Conservation (phyloP, 2,329 filamentous ascomycete species). For the Penicillium sp. region DNA sequence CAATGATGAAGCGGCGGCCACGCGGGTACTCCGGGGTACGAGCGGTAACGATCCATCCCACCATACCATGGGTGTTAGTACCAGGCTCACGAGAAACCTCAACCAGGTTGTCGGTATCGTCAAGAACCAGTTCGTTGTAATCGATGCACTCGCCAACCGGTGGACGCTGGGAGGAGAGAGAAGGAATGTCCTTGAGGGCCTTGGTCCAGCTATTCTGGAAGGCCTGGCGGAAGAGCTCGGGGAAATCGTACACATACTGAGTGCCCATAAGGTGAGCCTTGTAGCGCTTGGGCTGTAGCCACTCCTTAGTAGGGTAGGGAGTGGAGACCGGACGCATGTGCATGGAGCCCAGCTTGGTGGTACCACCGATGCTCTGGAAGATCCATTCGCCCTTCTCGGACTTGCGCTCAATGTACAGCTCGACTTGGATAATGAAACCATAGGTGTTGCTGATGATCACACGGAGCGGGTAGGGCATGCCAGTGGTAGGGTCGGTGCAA, state of each 20-base stretch:
- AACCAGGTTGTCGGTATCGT: constrained; percentile 84
- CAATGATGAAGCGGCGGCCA: constrained; percentile 87
- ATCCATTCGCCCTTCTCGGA: constrained; percentile 97
- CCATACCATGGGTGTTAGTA: constrained; percentile 95
- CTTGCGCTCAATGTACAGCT: constrained; percentile 96
- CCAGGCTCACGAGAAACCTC: constrained; percentile 94
- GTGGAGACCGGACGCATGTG: constrained; percentile 85
- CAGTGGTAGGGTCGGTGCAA: constrained; percentile 82
- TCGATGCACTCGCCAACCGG: constrained; percentile 85
- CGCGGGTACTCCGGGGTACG: constrained; percentile 92
- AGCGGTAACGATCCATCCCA: constrained; percentile 93
- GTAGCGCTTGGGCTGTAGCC: constrained; percentile 97
- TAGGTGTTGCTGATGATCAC: constrained; percentile 98
- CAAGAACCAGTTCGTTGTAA: constrained; percentile 87
- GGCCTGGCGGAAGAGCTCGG: constrained; percentile 95
- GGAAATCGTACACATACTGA: constrained; percentile 99
- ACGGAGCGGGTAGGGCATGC: constrained; percentile 82
- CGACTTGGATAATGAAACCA: constrained; percentile 93
- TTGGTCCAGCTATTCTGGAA: constrained; percentile 91
- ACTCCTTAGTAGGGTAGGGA: constrained; percentile 96
- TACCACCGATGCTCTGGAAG: constrained; percentile 95
- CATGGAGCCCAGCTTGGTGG: constrained; percentile 90
- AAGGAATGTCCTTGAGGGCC: constrained; percentile 65
- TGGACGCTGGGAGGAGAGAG: constrained; percentile 73
- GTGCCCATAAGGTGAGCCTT: constrained; percentile 99